Conservation (phyloP, 495 filamentous ascomycete species). For the Aspergillus indologenus region DNA sequence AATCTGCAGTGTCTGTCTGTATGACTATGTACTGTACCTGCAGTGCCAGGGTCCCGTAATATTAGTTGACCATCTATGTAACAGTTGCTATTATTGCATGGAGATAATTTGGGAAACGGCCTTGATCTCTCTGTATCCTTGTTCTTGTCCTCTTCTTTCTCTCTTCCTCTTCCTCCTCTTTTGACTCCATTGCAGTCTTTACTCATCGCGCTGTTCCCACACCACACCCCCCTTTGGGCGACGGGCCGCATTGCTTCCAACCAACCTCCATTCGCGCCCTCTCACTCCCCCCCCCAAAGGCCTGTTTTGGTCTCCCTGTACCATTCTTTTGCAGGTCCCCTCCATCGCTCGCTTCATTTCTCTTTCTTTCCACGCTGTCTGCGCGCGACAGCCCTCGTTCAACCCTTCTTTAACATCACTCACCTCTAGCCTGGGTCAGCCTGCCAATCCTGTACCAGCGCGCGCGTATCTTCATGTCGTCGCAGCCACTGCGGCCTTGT, state of each 20-base stretch:
- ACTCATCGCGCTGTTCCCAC: background rate
- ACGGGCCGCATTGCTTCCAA: background rate
- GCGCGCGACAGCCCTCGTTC: background rate
- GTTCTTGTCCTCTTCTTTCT: constrained; percentile 1
- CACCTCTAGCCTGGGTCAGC: background rate
- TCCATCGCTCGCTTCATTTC: background rate
- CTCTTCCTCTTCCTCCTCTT: constrained; percentile 7
- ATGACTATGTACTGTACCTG: background rate
- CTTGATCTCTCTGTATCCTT: constrained; percentile 3
- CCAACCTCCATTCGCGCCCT: background rate
- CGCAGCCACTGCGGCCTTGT: background rate
- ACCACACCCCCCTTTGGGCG: background rate
- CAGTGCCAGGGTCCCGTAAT: background rate
- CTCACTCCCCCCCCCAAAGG: no score
- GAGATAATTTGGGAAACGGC: background rate
- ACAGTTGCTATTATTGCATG: background rate
- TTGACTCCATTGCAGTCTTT: background rate
- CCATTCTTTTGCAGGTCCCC: background rate
- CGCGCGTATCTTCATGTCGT: background rate
- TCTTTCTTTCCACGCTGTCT: background rate
- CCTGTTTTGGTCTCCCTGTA: background rate
- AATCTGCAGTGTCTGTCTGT: background rate
- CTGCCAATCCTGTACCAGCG: background rate
- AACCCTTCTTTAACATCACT: background rate
- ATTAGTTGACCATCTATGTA: background rate